Conservation (phyloP, 306 rosid genomes). For the Heteromeles arbutifolia region DNA sequence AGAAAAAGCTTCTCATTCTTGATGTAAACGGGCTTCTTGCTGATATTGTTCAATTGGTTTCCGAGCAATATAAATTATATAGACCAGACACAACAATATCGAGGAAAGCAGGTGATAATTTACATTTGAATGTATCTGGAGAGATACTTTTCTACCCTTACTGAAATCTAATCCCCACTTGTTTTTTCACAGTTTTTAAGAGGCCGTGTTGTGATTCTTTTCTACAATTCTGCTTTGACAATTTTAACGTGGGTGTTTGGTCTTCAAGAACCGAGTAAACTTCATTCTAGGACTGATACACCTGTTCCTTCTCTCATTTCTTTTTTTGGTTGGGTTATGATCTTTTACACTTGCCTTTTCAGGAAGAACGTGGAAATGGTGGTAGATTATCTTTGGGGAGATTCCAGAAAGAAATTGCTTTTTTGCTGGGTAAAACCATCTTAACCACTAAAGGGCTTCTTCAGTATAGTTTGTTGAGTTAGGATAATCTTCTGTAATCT, state of each 20-base stretch:
- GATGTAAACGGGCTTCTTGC: constrained; percentile 91
- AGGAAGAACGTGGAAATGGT: constrained; percentile 54
- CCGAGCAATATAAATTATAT: not conserved
- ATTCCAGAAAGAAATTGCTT: constrained; percentile 47
- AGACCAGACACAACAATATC: constrained; percentile 32
- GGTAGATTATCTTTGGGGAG: constrained; percentile 45
- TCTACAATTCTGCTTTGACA: constrained; percentile 72
- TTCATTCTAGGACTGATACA: constrained; percentile 21
- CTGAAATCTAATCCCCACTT: constrained; percentile 16
- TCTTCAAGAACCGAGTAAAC: constrained; percentile 80
- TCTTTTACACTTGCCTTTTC: constrained; percentile 11
- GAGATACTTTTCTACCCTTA: constrained; percentile 6
- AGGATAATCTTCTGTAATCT: not conserved
- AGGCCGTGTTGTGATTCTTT: constrained; percentile 85
- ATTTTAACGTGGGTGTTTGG: constrained; percentile 85
- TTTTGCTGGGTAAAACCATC: constrained; percentile 75
- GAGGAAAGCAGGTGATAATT: constrained; percentile 48
- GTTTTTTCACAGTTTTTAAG: constrained; percentile 63
- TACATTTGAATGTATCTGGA: constrained; percentile 1
- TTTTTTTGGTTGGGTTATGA: not conserved
- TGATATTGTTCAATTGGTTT: constrained; percentile 45
- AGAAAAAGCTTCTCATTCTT: constrained; percentile 84
- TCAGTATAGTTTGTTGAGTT: too few species aligned
- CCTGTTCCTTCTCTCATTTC: constrained; percentile 2
- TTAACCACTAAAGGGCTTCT: not conserved